Base-by-base conservation (phyloP, 345 rosid genomes). In the Mallotus nudiflorus region DNA sequence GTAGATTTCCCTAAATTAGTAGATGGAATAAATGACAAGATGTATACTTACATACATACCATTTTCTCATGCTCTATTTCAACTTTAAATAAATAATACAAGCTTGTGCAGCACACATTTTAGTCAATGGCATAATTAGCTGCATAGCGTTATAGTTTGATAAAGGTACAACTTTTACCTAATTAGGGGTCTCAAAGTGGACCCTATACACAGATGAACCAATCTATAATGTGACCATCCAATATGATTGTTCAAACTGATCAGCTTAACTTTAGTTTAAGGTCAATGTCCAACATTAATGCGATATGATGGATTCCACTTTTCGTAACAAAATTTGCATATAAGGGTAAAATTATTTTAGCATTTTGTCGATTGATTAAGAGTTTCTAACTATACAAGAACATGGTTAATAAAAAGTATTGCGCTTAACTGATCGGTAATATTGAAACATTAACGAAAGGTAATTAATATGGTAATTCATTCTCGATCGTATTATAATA, bases 121-220 rank as follows among this genome's bases (percentile, higher is more conserved):
- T 54, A 54, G 58, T 54, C 58, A 54, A 54, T 25, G 58, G 33
- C 33, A 54, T 54, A 54, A 54, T 54, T 54, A 25, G 13, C 35
- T 54, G 5, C 13, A 54, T 13, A 1, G 33, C 11, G 58, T 24
- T 54, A 25, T 54, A 27, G 25, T 54, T 54, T 54, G 58, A 54
- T 54, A 54, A 54, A 25, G 58, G 58, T 54, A 54, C 58, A 54
- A 24, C 33, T 16, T n/a, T 52, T 25, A 54, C 58, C 35, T 25
- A 25, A 27, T 54, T 25, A 54, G 31, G 31, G 31, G 4, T 54
- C 58, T 54, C 31, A 25, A 54, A 2, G 58, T 54, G 33, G 58
- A 54, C 58, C 58, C 58, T 9, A 24, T 27, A 54, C 4, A 52
- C 28, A 52, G 14, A 52, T 54, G 58, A 24, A 25, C 33, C 58